These are phyloP conservation scores for Madurella fahalii DNA, from an alignment of 2,329 filamentous ascomycete species.

Conservation along the genomic window DNA sequence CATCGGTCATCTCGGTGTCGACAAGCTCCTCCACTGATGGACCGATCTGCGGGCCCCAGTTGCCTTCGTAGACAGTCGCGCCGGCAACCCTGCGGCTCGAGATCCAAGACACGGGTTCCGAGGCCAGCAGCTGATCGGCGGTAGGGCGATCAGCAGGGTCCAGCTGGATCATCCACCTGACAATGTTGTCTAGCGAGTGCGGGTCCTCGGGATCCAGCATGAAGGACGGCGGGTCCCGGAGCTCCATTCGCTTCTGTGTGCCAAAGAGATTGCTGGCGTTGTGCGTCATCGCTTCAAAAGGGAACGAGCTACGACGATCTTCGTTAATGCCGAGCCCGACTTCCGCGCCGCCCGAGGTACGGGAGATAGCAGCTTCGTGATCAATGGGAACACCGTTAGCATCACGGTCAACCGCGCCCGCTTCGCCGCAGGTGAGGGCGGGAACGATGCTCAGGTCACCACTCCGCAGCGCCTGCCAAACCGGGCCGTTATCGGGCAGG, in stretches of 20 bases:
- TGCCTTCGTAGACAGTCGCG: constrained; percentile 94
- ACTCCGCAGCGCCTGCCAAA: constrained; percentile 84
- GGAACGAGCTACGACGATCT: constrained; percentile 15
- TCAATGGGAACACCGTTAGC: constrained; percentile 64
- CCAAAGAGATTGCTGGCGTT: constrained; percentile 44
- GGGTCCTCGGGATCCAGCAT: constrained; percentile 74
- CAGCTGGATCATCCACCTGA: constrained; percentile 82
- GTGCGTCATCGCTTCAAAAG: constrained; percentile 27
- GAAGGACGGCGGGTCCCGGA: constrained; percentile 69
- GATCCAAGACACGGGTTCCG: constrained; percentile 77
- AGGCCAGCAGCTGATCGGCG: constrained; percentile 67
- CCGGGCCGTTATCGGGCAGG: constrained; percentile 85
- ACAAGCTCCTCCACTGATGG: constrained; percentile 25
- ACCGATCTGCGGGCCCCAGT: constrained; percentile 75
- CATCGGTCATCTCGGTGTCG: constrained; percentile 59
- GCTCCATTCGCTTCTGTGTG: constrained; percentile 45
- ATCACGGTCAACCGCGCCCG: constrained; percentile 68
- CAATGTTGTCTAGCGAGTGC: constrained; percentile 76
- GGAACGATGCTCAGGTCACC: constrained; percentile 88
- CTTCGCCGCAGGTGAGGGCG: constrained; percentile 76
- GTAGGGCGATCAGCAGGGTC: constrained; percentile 69
- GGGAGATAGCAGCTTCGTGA: constrained; percentile 27
- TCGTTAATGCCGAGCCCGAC: constrained; percentile 5
- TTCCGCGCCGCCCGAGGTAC: constrained; percentile 11
- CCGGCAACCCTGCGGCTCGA: constrained; percentile 71